These are phyloP conservation scores for Leishmania tarentolae DNA, from an alignment of 208 protist genomes.

Conservation along the genomic window DNA sequence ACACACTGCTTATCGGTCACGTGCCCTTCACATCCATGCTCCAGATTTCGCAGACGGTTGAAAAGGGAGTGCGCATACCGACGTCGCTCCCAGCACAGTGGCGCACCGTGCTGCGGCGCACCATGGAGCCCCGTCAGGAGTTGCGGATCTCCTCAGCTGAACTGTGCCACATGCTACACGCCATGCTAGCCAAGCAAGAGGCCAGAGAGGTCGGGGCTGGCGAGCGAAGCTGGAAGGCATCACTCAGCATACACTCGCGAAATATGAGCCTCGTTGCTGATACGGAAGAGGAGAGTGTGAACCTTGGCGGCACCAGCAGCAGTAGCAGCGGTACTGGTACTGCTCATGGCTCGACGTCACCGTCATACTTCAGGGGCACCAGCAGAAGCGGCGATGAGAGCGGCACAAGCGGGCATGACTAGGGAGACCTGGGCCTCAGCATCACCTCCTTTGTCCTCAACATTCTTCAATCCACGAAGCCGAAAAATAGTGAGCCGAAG, in stretches of 20 bases:
- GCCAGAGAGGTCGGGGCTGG: neutral
- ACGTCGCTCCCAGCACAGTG: slow-evolving; percentile 14
- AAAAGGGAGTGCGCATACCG: slow-evolving; percentile 13
- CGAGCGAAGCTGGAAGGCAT: neutral
- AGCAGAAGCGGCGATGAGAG: neutral
- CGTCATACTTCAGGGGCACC: neutral
- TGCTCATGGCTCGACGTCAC: neutral
- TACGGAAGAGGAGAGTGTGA: slow-evolving; percentile 7
- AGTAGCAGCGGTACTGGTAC: slow-evolving; percentile 1
- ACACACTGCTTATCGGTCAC: slow-evolving; percentile 83
- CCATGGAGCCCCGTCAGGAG: slow-evolving; percentile 14
- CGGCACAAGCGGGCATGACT: neutral
- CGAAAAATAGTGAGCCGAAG: neutral
- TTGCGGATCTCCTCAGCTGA: slow-evolving; percentile 16
- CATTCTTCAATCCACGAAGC: slow-evolving; percentile 12
- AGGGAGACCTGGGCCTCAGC: neutral
- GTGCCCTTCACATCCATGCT: slow-evolving; percentile 89
- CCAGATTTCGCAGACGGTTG: slow-evolving; percentile 25
- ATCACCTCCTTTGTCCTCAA: slow-evolving; percentile 23
- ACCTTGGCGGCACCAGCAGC: slow-evolving; percentile 5
- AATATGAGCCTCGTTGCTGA: neutral
- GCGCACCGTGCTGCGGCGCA: slow-evolving; percentile 21
- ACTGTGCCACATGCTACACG: slow-evolving; percentile 19
- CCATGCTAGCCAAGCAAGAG: slow-evolving; percentile 18
- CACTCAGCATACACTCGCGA: slow-evolving; percentile 1